Conservation (phyloP, 2,329 filamentous ascomycete species). For the Epicoccum nigrum region DNA sequence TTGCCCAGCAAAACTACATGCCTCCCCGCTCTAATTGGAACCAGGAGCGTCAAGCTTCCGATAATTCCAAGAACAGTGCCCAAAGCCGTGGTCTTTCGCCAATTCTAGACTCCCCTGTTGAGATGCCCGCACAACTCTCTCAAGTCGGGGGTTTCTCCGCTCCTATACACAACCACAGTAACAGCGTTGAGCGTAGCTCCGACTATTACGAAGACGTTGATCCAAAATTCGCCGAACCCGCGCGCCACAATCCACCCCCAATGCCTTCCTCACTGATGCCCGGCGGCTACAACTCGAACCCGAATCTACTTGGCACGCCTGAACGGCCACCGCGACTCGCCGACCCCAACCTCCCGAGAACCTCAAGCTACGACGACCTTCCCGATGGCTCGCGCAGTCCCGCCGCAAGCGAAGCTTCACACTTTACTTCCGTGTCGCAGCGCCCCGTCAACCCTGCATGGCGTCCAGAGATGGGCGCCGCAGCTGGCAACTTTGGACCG, state of each 20-base stretch:
- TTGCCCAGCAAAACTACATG: constrained; percentile 44
- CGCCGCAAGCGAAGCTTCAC: constrained; percentile 74
- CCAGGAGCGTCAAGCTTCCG: constrained; percentile 28
- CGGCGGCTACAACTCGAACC: constrained; percentile 43
- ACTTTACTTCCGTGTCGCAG: constrained; percentile 90
- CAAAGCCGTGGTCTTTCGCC: constrained; percentile 46
- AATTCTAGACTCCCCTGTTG: constrained; percentile 48
- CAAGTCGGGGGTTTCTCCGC: constrained; percentile 32
- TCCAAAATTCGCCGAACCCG: constrained; percentile 74
- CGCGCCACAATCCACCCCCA: constrained; percentile 33
- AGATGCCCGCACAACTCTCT: constrained; percentile 40
- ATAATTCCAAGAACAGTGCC: constrained; percentile 37
- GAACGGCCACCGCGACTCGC: constrained; percentile 24
- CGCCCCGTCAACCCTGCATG: constrained; percentile 87
- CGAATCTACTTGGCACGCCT: constrained; percentile 32
- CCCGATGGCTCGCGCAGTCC: constrained; percentile 71
- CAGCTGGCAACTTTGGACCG: constrained; percentile 47
- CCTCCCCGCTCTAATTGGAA: constrained; percentile 57
- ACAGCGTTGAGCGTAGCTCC: constrained; percentile 44
- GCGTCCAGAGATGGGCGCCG: constrained; percentile 60
- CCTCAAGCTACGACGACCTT: constrained; percentile 67
- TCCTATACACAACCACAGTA: constrained; percentile 9
- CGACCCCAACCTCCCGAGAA: constrained; percentile 47
- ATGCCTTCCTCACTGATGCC: constrained; percentile 39
- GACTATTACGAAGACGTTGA: constrained; percentile 94